phyloP scores from a whole-genome alignment of 129 eudicot species.

The Solidago caesia region DNA sequence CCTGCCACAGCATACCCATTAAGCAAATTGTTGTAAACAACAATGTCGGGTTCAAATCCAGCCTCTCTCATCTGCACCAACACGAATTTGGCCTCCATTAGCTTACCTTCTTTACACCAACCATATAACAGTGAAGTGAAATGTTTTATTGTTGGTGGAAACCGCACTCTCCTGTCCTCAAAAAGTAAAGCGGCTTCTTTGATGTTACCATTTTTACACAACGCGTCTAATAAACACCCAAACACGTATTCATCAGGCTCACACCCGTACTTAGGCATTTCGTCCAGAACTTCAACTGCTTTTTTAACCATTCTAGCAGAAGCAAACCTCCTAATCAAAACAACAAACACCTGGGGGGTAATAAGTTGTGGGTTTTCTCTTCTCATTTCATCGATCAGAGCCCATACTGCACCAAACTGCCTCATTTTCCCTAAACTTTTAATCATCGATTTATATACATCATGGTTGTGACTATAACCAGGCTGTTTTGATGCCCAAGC shows the following conservation, averaged over 20 bases:
- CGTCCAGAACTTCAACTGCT: slow-evolving; percentile 84
- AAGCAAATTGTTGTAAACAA: slow-evolving; percentile 71
- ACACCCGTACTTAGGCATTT: slow-evolving; percentile 85
- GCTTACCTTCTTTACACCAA: slow-evolving; percentile 77
- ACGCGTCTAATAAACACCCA: slow-evolving; percentile 84
- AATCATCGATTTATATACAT: slow-evolving; percentile 69
- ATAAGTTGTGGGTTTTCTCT: slow-evolving; percentile 65
- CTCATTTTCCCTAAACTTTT: slow-evolving; percentile 80
- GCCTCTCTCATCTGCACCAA: slow-evolving; percentile 64
- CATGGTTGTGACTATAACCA: slow-evolving; percentile 65
- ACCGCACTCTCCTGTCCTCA: slow-evolving; percentile 70
- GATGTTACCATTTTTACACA: slow-evolving; percentile 74
- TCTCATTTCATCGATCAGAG: slow-evolving; percentile 85
- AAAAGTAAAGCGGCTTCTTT: slow-evolving; percentile 82
- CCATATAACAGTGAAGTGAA: slow-evolving; percentile 73
- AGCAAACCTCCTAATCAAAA: slow-evolving; percentile 79
- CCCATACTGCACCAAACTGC: slow-evolving; percentile 88
- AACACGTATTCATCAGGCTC: slow-evolving; percentile 86
- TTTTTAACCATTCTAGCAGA: slow-evolving; percentile 83
- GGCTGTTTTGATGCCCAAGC: slow-evolving; percentile 81
- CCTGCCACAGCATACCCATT: slow-evolving; percentile 65
- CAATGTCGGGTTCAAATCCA: slow-evolving; percentile 73
- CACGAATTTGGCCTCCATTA: slow-evolving; percentile 62
- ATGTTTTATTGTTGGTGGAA: slow-evolving; percentile 66
- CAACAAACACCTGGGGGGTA: slow-evolving; percentile 66